Evolutionary conservation across 1,139 yeast genomes (phyloP).

Genomic region (Groenewaldozyma auringiensis): DNA sequence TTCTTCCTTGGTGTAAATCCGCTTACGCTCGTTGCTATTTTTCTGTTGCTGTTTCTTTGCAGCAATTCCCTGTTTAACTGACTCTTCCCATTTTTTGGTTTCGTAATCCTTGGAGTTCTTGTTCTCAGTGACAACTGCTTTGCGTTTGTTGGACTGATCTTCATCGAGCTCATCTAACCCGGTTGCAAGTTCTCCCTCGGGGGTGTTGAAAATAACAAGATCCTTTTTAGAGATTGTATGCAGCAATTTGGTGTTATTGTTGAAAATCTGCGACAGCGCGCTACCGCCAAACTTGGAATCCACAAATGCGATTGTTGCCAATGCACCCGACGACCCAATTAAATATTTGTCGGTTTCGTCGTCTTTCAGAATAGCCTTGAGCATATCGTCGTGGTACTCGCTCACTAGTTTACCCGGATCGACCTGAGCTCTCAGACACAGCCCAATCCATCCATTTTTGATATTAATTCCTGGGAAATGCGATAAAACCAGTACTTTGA

Average conservation of each 20-base stretch:
- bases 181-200: constrained; percentile 62
- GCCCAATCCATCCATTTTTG: constrained; percentile 71
- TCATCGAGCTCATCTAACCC: constrained; percentile 44
- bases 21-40: constrained; percentile 22
- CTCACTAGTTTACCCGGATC: constrained; percentile 60
- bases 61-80: constrained; percentile 65
- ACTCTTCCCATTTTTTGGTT: constrained; percentile 84
- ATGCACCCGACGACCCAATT: constrained; percentile 31
- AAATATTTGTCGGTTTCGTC: constrained; percentile 21
- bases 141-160: constrained; percentile 7
- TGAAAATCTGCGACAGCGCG: constrained; percentile 30
- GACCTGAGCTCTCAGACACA: constrained; percentile 50
- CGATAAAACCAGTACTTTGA: constrained; percentile 44
- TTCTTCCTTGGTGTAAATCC: constrained; percentile 72
- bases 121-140: constrained; percentile 28
- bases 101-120: constrained; percentile 79
- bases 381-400: background rate
- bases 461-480: constrained; percentile 42
- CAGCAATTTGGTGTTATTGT: constrained; percentile 8
- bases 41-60: constrained; percentile 35
- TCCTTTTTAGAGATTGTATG: constrained; percentile 35
- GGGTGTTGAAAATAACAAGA: constrained; percentile 56
- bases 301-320: constrained; percentile 64
- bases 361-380: background rate
- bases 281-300: constrained; percentile 57